Base-by-base conservation (phyloP, 441 rosid species). In the Gossypium gossypioides region DNA sequence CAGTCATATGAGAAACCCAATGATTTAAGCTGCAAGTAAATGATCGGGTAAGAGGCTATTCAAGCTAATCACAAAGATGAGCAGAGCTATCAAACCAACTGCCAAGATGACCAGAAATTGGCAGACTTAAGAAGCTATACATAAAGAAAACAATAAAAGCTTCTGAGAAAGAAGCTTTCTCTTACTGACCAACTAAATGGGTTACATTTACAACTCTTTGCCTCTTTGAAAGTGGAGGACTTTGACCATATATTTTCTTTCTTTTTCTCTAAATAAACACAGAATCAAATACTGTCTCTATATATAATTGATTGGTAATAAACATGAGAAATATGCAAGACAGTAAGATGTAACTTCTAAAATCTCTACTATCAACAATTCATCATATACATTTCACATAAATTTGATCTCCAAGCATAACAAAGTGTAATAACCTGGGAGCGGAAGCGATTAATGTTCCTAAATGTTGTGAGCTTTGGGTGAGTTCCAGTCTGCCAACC, bases 1-100 rank as follows among this genome's bases (percentile, higher is more conserved):
- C 99, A 94, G 63, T 94, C 99, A 68, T 92, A 94, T 2, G 99
- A 94, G 80, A 94, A 92, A 2, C 99, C 99, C 72, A 94, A 72
- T 16, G 90, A 89, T 78, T 90, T 92, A 34, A 94, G 99, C 99
- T 94, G 89, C 82, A 83, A 71, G 4, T 2, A 57, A 74, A 67
- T 65, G 22, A 66, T 66, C 22, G 50, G 13, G 3, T 66, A 48
- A 48, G 71, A 48, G 34, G 34, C 1, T 3, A 12, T 66, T 66
- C 57, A 66, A 48, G 42, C 37, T 44, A 22, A 22, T 1, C 56
- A 46, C 21, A 68, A 48, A 50, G 44, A 68, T 27, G 44, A 50
- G 24, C 46, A 27, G 25, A 16, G 16, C 8, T 18, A 68, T 15
- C 29, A 68, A 68, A n/a, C 9, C 44, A 68, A 6, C 69, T 3